Base-by-base conservation (phyloP, 768 basidiomycete species). In the Mrakia blollopis region DNA sequence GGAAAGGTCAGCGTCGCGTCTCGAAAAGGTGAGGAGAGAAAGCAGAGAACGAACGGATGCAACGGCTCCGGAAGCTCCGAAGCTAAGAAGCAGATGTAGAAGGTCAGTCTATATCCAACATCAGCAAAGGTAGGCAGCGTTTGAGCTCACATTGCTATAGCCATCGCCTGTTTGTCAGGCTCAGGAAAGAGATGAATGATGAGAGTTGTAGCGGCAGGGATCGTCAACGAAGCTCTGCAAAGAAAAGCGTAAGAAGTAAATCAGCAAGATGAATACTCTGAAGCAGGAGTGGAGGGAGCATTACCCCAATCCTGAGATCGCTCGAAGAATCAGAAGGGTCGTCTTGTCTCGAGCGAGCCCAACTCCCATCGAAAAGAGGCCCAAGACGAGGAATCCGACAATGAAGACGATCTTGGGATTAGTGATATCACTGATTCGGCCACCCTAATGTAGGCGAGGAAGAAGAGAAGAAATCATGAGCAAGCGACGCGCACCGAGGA, bases 141-240 rank as follows among this genome's bases (percentile, higher is more conserved):
- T n/a, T n/a, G 61, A 62, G 21, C 61, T 62, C 32, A 62, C 28
- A 63, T 50, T 11, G 32, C 54, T 39, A 57, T 54, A 18, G 86
- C 85, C 47, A 32, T 60, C 74, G 79, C 65, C 79, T 89, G 88
- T 63, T 85, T 83, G 8, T 77, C 79, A 9, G 86, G 86, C 18
- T 87, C 85, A 0, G 87, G 86, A 81, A 86, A 89, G 79, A 87
- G 82, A 62, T 85, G 84, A 8, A 88, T 86, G 32, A 88, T 84
- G 47, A 89, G 83, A 54, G 85, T 82, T n/a, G 87, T 54, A 0
- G 73, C 73, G 11, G 73, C 62, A 18, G 73, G 73, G 50, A 74
- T 74, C 1, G 50, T 54, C 35, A 25, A 23, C 10, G 57, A 30
- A 18, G 54, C 54, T 39, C 50, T 61, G 44, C 5, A 5, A 35